Evolutionary conservation across 108 stramenopile genomes (phyloP).

Genomic region (Nitzschia sp.): DNA sequence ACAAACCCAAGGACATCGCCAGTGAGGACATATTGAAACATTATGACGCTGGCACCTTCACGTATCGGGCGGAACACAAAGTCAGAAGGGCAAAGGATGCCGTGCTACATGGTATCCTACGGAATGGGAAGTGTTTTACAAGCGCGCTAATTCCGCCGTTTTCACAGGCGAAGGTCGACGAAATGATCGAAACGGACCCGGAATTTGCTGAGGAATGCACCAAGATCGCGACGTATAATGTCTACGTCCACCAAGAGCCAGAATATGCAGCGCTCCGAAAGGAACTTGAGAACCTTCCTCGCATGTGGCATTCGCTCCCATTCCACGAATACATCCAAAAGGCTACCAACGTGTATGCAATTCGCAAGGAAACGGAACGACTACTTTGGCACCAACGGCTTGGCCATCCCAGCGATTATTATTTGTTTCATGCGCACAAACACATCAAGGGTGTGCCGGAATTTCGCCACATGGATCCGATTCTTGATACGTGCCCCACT

Average conservation of each 20-base stretch:
- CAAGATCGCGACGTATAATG: neutral
- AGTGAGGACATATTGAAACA: neutral
- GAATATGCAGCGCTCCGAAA: neutral
- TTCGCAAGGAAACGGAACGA: neutral
- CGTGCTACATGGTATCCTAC: neutral
- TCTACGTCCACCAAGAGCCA: neutral
- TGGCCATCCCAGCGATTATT: constrained; percentile 20
- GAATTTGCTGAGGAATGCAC: neutral
- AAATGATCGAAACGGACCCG: neutral
- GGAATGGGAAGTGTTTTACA: neutral
- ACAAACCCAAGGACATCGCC: neutral
- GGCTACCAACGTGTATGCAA: neutral
- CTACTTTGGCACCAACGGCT: too few relatives aligned
- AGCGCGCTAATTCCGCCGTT: neutral
- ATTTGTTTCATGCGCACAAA: constrained; percentile 26
- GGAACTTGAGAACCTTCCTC: neutral
- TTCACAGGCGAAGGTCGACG: too few relatives aligned
- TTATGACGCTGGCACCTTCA: neutral
- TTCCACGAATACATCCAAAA: neutral
- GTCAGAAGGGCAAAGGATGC: neutral
- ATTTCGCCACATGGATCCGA: neutral
- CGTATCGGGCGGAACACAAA: neutral
- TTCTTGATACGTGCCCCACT: constrained; percentile 29
- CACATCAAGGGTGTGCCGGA: too few relatives aligned
- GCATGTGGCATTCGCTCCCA: neutral